Evolutionary conservation across 106 monocot genomes (phyloP).

Genomic region (Posidonia australis): DNA sequence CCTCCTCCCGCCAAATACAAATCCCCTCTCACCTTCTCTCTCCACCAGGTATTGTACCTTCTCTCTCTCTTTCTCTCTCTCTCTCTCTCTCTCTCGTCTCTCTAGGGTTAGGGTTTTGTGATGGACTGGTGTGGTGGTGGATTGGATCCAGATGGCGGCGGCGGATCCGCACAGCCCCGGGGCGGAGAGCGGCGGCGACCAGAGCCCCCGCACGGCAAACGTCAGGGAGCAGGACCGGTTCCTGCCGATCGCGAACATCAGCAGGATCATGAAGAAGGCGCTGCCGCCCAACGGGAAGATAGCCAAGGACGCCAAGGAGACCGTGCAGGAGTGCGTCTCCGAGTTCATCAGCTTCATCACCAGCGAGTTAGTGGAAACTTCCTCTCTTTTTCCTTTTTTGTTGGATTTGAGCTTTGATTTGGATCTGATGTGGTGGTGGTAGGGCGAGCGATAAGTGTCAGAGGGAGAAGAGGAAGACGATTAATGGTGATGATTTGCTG

Average conservation of each 20-base stretch:
- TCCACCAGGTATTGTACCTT: not conserved
- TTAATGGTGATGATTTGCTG: conserved; percentile 26
- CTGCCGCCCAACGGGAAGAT: conserved; percentile 29
- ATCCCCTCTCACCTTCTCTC: too few relatives aligned
- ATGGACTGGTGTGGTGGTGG: conserved; percentile 6
- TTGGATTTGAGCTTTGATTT: conserved; percentile 1
- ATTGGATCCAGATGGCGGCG: not conserved
- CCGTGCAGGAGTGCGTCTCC: conserved; percentile 31
- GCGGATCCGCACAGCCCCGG: not conserved
- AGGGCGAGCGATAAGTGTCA: conserved; percentile 34
- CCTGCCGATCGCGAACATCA: conserved; percentile 28
- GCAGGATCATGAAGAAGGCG: conserved; percentile 34
- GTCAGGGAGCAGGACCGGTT: conserved; percentile 29
- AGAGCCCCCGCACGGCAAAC: conserved; percentile 13
- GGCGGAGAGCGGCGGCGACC: conserved; percentile 12
- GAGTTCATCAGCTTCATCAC: conserved; percentile 41
- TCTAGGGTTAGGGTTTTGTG: not conserved
- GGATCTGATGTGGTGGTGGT: not conserved
- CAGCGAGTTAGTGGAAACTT: conserved; percentile 16
- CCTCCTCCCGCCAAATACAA: not conserved
- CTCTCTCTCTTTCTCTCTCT: not conserved
- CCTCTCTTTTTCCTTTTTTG: not conserved
- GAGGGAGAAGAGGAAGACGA: conserved; percentile 29
- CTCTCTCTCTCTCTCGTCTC: not conserved
- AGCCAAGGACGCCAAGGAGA: conserved; percentile 36